Base-by-base conservation (phyloP, 495 filamentous ascomycete species). In the Penicillium crystallinum region DNA sequence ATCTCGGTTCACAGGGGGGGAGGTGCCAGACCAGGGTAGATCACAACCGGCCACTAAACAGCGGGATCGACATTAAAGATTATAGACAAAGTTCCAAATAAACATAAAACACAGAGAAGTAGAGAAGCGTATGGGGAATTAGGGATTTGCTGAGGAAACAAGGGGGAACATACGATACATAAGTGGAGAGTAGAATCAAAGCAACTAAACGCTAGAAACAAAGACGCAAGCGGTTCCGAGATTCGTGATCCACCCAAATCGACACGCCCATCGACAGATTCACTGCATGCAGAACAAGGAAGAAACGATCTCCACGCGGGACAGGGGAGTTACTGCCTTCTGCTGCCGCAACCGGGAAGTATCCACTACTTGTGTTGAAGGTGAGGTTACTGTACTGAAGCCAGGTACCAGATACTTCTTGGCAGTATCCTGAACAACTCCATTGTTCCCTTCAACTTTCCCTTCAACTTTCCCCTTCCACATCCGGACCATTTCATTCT, bases 241-340 rank as follows among this genome's bases (percentile, higher is more conserved):
- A 9, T 11, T 12, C 23, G n/a, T 17, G 44, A 35, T 34, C 44
- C 44, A 46, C 39, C 4, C 23, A 27, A 27, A n/a, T 27, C 37
- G 12, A 17, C n/a, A 36, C 14, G n/a, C n/a, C 34, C n/a, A 39
- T 39, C 37, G 22, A 23, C n/a, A 42, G 18, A 35, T 34, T n/a
- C 31, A 47, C 48, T 50, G 48, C 48, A 50, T 50, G 50, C 40
- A 46, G 41, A 34, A 36, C 36, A 50, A 50, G 47, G 37, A 43
- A 37, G 38, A 17, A 19, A 27, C 23, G 11, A 33, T 31, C 30
- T 17, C 27, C 27, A 31, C 27, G 40, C 40, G 40, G n/a, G 40
- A 39, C 12, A 47, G 10, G 29, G 19, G 1, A 49, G 36, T 29
- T 50, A 50, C 37, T 22, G 35, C 38, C 46, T 49, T 14, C 36